A percentile compares a stretch with the other conserved stretches of the same genome.
These are phyloP conservation scores for Triticum urartu DNA, from an alignment of 176 grass and related monocot genomes.

Conservation along the genomic window DNA sequence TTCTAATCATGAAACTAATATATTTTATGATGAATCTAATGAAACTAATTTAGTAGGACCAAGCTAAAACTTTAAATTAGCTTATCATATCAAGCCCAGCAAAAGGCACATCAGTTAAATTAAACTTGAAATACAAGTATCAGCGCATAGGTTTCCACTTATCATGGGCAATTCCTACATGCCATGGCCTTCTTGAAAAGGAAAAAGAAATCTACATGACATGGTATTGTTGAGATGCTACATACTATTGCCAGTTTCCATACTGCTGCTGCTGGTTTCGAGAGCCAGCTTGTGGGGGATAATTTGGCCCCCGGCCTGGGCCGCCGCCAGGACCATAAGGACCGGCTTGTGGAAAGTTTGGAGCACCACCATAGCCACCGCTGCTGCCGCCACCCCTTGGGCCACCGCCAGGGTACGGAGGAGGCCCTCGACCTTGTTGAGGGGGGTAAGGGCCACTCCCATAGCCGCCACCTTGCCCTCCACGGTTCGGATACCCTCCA, in stretches of 20 bases:
- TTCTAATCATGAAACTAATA: too few relatives aligned
- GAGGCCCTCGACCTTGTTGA: slow-evolving; percentile 49
- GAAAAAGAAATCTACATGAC: neutral
- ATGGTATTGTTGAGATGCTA: neutral
- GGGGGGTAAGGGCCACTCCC: slow-evolving; percentile 48
- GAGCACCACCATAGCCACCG: slow-evolving; percentile 49
- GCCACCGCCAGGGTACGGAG: slow-evolving; percentile 47
- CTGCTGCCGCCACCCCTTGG: slow-evolving; percentile 46
- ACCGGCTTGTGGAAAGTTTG: slow-evolving; percentile 51
- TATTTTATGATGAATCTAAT: too few relatives aligned
- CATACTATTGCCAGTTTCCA: slow-evolving; percentile 52
- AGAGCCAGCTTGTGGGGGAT: slow-evolving; percentile 43
- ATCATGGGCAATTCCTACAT: neutral
- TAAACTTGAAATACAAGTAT: neutral
- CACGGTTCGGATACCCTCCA: slow-evolving; percentile 56
- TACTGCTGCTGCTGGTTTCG: slow-evolving; percentile 58
- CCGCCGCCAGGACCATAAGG: slow-evolving; percentile 54
- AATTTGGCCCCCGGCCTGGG: slow-evolving; percentile 48
- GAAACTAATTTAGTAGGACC: too few relatives aligned
- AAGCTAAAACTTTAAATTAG: too few relatives aligned
- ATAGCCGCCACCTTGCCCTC: slow-evolving; percentile 55
- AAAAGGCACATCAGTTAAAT: neutral
- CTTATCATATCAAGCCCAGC: neutral
- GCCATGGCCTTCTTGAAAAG: neutral
- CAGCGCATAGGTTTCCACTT: neutral